These are phyloP conservation scores for Biscutella laevigata DNA, from an alignment of 441 rosid genomes.

Conservation along the genomic window DNA sequence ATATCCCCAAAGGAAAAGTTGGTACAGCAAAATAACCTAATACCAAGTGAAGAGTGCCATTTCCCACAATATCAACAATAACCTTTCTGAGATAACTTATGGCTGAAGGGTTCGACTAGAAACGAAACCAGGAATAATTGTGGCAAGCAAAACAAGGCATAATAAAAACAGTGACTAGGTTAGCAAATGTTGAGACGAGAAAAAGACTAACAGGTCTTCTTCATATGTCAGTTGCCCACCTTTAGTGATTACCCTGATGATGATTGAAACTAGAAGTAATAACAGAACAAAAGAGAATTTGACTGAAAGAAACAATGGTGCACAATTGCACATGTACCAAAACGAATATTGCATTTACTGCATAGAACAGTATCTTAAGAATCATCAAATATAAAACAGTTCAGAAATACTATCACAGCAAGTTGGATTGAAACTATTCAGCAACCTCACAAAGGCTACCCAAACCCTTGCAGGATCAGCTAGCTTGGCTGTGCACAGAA, in stretches of 20 bases:
- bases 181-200: not conserved
- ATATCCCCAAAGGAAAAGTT: not conserved
- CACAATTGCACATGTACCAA: slow-evolving; percentile 4
- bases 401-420: slow-evolving; percentile 8
- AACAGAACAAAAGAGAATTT: not conserved
- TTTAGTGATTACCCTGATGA: slow-evolving; percentile 19
- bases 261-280: slow-evolving; percentile 5
- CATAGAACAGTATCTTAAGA: too few relatives aligned
- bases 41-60: not conserved
- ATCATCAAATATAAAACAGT: not conserved
- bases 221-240: slow-evolving; percentile 9
- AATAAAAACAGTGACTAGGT: not conserved
- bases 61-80: not conserved
- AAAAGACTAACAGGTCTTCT: not conserved
- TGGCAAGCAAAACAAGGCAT: not conserved
- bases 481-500: slow-evolving; percentile 7
- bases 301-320: not conserved
- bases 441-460: slow-evolving; percentile 7
- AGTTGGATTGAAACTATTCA: slow-evolving; percentile 1
- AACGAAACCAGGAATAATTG: not conserved
- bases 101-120: slow-evolving; percentile 8
- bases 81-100: not conserved
- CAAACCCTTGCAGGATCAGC: slow-evolving; percentile 2
- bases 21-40: slow-evolving; percentile 8
- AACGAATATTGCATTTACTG: not conserved